phyloP scores from a whole-genome alignment of 768 basidiomycete genomes.

The Podaxis sp. region DNA sequence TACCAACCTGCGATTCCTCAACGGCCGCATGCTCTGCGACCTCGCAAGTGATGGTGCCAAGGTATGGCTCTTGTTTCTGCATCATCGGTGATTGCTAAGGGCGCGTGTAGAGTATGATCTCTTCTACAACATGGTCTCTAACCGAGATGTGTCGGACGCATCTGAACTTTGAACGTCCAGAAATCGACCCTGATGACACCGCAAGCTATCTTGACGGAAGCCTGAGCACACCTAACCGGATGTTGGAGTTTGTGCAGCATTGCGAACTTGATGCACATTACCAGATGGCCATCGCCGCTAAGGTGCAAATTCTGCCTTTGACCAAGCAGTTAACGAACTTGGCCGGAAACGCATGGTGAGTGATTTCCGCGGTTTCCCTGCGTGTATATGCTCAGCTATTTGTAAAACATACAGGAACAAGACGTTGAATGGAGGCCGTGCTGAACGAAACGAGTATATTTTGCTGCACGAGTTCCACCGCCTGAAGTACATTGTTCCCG shows the following conservation, averaged over 20 bases:
- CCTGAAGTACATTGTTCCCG: conserved; percentile 94
- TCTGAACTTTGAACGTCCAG: conserved; percentile 82
- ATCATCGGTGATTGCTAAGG: not conserved
- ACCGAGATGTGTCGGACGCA: conserved; percentile 96
- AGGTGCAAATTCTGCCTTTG: conserved; percentile 91
- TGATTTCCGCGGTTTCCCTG: not conserved
- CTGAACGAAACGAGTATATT: conserved; percentile 99
- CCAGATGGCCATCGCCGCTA: conserved; percentile 94
- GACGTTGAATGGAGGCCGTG: conserved; percentile 94
- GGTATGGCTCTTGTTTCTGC: conserved; percentile 38
- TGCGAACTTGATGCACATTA: conserved; percentile 96
- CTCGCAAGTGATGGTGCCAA: conserved; percentile 93
- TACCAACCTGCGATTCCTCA: conserved; percentile 77
- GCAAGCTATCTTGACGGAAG: conserved; percentile 86
- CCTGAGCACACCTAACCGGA: conserved; percentile 67
- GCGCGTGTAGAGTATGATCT: conserved; percentile 79
- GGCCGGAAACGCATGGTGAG: conserved; percentile 95
- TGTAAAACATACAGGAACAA: conserved; percentile 69
- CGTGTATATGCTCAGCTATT: not conserved
- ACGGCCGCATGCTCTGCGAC: conserved; percentile 88
- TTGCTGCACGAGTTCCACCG: conserved; percentile 96
- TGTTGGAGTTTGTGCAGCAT: conserved; percentile 88
- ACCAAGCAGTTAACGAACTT: conserved; percentile 93
- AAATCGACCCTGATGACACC: conserved; percentile 96
- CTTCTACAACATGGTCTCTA: conserved; percentile 96